Base-by-base conservation (phyloP, 352 stramenopile genomes). In the Blastocystis sp. region DNA sequence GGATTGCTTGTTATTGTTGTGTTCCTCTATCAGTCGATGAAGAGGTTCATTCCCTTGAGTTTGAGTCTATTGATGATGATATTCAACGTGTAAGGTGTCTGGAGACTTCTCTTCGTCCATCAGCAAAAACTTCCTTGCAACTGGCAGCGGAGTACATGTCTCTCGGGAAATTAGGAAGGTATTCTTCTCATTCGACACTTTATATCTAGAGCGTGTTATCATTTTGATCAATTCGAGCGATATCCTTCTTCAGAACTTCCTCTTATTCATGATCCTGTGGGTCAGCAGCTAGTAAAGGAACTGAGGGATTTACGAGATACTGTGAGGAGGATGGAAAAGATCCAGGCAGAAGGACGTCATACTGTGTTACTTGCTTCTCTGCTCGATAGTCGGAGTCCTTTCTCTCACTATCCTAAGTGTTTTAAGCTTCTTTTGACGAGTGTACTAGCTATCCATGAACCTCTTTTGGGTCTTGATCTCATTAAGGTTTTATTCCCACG, bases 321-420 rank as follows among this genome's bases (percentile, higher is more conserved):
- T 33, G 56, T 33, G 27, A 62, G 19, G 56, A 33, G 15, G 15
- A 33, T 33, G 56, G 56, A 62, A 33, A 13, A 3, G 3, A 62
- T 33, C 5, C 19, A 33, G 6, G 56, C 56, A 33, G 19, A n/a
- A 33, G 56, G 56, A 62, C 19, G 27, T n/a, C 51, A 84, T 42
- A 35, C 51, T 7, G 15, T 57, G 3, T 19, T 84, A 1, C 27
- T 84, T 1, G 27, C 19, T 0, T 42, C 35, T n/a, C 53, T 84
- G 13, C 37, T 33, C 1, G 73, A 44, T 51, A 54, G 22, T 37
- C 51, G 24, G 0, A 57, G 73, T 13, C 48, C 54, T 40, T 60
- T 84, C 27, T 24, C 33, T 33, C 73, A 84, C 48, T 84, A 69
- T 44, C 73, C 56, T 4, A 84, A 66, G 6, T 84, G 68, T n/a